Base-by-base conservation (phyloP, 257 asterid genomes). In the Echium plantagineum region DNA sequence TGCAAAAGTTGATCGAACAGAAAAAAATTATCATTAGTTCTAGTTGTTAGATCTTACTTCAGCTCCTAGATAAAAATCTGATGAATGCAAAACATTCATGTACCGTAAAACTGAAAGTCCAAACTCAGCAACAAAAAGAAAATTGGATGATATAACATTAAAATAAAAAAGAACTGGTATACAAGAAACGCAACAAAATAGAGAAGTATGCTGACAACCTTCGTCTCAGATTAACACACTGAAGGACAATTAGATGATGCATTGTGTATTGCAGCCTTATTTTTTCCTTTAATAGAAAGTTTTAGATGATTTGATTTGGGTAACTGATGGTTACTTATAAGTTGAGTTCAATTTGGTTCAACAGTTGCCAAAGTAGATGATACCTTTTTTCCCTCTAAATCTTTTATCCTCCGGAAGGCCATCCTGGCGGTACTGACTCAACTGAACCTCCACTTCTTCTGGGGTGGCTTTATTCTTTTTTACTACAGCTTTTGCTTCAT, bases 401-500 rank as follows among this genome's bases (percentile, higher is more conserved):
- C 99, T 83, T 72, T 83, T 89, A 74, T 89, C 97, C 75, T 89
- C 94, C 0, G 99, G 99, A 63, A 93, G 84, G 58, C 90, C 88
- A 75, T 93, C 97, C 60, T 22, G 74, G 58, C 66, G 89, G 75
- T 93, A 93, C 76, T 89, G 99, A 58, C 83, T 72, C 69, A 93
- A 19, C 76, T 93, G 99, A 53, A 93, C 75, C 70, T 78, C 85
- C 15, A 93, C 99, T 73, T 93, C 97, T 83, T 85, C 94, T 3
- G 97, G 99, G 28, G 84, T 81, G 19, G 99, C 99, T 72, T 93
- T 89, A 69, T 93, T 84, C 78, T 93, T 93, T 80, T 79, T 85
- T 63, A 93, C 93, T 63, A 93, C 95, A 62, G 99, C 99, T 71
- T 83, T 93, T 73, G 97, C 99, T 77, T 93, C 99, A 63, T 93